A percentile compares a stretch with the other conserved stretches of the same genome.
These are phyloP conservation scores for Amoebophrya sp. DNA, from an alignment of 169 alveolate genomes.

Conservation along the genomic window DNA sequence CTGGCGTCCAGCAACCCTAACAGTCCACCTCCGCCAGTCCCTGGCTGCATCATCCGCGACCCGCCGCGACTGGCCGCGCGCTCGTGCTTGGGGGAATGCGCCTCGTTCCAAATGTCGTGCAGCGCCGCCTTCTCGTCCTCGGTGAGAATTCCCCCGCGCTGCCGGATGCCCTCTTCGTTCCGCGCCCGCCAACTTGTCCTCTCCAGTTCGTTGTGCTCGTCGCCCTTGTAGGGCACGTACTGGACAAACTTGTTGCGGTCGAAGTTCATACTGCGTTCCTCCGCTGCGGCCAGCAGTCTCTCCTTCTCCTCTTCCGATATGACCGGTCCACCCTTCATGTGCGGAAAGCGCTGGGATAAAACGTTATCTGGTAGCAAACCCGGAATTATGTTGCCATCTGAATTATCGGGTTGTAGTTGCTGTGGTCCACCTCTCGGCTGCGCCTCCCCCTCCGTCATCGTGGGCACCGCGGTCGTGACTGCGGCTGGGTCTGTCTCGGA, in stretches of 20 bases:
- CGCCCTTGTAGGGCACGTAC: neutral
- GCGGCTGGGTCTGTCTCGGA: too few relatives aligned
- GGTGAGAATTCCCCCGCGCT: neutral
- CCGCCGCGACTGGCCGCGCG: neutral
- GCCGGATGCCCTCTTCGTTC: neutral
- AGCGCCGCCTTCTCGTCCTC: neutral
- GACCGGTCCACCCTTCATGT: too few relatives aligned
- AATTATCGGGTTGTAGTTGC: too few relatives aligned
- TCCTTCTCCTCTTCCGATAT: too few relatives aligned
- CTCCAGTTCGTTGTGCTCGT: conserved; percentile 12
- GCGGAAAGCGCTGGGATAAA: too few relatives aligned
- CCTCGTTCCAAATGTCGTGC: neutral
- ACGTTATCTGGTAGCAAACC: too few relatives aligned
- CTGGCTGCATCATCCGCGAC: neutral
- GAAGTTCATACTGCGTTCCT: neutral
- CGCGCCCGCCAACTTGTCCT: neutral
- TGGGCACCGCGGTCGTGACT: too few relatives aligned
- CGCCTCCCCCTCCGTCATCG: too few relatives aligned
- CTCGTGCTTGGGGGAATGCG: neutral
- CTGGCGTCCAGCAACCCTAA: neutral
- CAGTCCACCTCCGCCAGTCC: neutral
- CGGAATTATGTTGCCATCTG: too few relatives aligned
- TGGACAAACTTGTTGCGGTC: neutral
- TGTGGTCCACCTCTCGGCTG: too few relatives aligned
- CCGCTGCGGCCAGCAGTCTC: too few relatives aligned